Evolutionary conservation across 2,329 filamentous ascomycete genomes (phyloP).

Genomic region (Calonectria naviculata): DNA sequence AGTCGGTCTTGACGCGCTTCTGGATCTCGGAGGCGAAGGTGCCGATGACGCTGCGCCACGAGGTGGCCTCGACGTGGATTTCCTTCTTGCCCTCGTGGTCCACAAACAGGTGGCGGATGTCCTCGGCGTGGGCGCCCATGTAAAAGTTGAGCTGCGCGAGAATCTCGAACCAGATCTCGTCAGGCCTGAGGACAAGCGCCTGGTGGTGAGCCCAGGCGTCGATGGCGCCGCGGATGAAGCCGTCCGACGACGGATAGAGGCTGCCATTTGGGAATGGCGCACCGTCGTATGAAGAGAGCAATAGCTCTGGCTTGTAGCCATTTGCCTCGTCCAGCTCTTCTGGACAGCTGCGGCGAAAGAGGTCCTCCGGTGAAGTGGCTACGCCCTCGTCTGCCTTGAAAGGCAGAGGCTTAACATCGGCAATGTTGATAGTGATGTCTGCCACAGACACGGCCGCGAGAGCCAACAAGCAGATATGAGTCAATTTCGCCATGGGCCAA

Average conservation of each 20-base stretch:
- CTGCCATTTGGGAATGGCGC: conserved; percentile 24
- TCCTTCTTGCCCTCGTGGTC: conserved; percentile 54
- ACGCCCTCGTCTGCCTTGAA: conserved; percentile 29
- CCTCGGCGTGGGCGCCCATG: conserved; percentile 59
- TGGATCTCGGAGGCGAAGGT: conserved; percentile 54
- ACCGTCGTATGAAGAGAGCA: conserved; percentile 43
- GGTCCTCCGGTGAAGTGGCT: conserved; percentile 42
- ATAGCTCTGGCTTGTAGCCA: conserved; percentile 36
- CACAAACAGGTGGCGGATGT: conserved; percentile 58
- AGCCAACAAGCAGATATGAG: conserved; percentile 25
- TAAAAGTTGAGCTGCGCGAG: conserved; percentile 63
- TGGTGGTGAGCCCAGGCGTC: conserved; percentile 62
- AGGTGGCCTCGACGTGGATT: conserved; percentile 44
- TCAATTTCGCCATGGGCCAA: conserved; percentile 14
- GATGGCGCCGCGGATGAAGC: conserved; percentile 57
- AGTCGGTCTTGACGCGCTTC: conserved; percentile 50
- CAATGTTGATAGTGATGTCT: conserved; percentile 40
- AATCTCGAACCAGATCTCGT: conserved; percentile 67
- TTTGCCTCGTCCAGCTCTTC: conserved; percentile 41
- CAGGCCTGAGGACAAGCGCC: conserved; percentile 61
- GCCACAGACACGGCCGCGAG: conserved; percentile 28
- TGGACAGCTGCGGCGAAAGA: conserved; percentile 46
- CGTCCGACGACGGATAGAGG: conserved; percentile 47
- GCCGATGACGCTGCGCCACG: conserved; percentile 41
- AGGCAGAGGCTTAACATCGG: conserved; percentile 41